These are phyloP conservation scores for Penicillium atrosanguineum DNA, from an alignment of 495 filamentous ascomycete species.

Conservation along the genomic window DNA sequence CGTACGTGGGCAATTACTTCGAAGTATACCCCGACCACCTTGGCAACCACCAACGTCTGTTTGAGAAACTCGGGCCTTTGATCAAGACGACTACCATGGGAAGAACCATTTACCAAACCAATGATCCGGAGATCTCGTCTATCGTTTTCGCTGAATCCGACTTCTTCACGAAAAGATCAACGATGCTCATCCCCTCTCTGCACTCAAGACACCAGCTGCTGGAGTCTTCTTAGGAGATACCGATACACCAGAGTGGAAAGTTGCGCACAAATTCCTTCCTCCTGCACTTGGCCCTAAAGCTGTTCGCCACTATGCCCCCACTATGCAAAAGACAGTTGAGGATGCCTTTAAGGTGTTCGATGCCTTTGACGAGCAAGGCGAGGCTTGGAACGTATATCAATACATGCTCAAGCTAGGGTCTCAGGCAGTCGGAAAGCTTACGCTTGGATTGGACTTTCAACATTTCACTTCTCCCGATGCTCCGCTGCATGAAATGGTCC, in stretches of 20 bases:
- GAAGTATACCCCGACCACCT: constrained; percentile 58
- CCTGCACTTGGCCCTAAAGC: constrained; percentile 54
- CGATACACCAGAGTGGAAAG: constrained; percentile 44
- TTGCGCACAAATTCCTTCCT: constrained; percentile 55
- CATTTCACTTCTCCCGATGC: constrained; percentile 48
- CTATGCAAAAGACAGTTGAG: constrained; percentile 49
- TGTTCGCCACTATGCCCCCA: constrained; percentile 53
- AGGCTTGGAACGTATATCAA: constrained; percentile 57
- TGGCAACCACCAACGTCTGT: constrained; percentile 57
- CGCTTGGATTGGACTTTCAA: constrained; percentile 48
- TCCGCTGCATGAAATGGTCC: constrained; percentile 40
- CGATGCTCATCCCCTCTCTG: constrained; percentile 45
- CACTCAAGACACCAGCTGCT: constrained; percentile 43
- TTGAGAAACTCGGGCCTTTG: constrained; percentile 50
- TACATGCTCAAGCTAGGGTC: constrained; percentile 60
- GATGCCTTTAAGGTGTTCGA: constrained; percentile 52
- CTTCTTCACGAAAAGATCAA: constrained; percentile 55
- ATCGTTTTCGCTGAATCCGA: constrained; percentile 43
- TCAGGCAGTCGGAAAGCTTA: constrained; percentile 51
- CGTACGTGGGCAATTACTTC: constrained; percentile 50
- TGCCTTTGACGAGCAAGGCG: constrained; percentile 42
- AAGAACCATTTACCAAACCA: constrained; percentile 46
- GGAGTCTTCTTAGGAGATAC: constrained; percentile 54
- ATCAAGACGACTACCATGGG: constrained; percentile 56
- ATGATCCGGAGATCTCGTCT: constrained; percentile 43